Conservation (phyloP, 495 filamentous ascomycete genomes). For the Lasiosphaeris hirsuta region DNA sequence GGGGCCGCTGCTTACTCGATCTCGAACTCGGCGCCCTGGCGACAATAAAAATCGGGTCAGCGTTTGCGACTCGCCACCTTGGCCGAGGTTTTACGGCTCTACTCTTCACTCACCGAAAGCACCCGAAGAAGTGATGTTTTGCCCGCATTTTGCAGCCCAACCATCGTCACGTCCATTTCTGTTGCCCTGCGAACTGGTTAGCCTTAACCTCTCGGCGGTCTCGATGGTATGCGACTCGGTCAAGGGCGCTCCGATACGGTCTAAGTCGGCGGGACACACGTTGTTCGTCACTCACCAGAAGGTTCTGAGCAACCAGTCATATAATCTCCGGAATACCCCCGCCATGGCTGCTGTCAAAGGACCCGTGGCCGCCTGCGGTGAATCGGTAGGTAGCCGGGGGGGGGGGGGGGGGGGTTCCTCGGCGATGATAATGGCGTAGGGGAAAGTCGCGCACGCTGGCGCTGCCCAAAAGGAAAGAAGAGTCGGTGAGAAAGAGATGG, state of each 20-base stretch:
- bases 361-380: background rate
- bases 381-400: constrained; percentile 17
- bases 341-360: constrained; percentile 25
- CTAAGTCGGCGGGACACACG: constrained; percentile 5
- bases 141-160: constrained; percentile 96
- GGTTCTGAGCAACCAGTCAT: constrained; percentile 96
- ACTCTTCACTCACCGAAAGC: constrained; percentile 69
- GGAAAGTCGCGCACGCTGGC: constrained; percentile 16
- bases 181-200: constrained; percentile 68
- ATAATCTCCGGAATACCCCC: constrained; percentile 75
- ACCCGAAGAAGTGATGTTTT: constrained; percentile 95
- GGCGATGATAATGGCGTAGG: constrained; percentile 3
- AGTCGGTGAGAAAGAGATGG: constrained; percentile 17
- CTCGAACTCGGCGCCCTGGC: constrained; percentile 94
- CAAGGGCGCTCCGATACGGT: constrained; percentile 11
- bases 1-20: constrained; percentile 72
- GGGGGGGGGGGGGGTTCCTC: constrained; percentile 19
- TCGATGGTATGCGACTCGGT: constrained; percentile 16
- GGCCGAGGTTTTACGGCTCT: background rate
- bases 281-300: constrained; percentile 76
- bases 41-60: constrained; percentile 22
- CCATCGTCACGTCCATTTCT: constrained; percentile 99
- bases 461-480: constrained; percentile 6
- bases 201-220: constrained; percentile 5
- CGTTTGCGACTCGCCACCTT: background rate